Conservation (phyloP, 805 yeast species). For the Blastobotrys attinorum region DNA sequence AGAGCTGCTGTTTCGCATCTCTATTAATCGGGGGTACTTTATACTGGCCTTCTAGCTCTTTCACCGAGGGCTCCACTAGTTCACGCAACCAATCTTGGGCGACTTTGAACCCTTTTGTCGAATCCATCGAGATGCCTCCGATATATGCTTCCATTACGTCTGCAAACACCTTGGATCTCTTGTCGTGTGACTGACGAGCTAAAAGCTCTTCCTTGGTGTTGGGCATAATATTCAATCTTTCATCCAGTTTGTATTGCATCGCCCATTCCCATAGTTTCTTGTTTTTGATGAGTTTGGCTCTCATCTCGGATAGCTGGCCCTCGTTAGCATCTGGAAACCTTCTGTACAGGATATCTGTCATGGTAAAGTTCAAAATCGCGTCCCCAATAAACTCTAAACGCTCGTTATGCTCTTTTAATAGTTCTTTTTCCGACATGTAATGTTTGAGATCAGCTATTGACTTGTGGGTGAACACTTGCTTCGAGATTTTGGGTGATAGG, state of each 20-base stretch:
- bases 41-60: conserved; percentile 28
- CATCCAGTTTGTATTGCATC: conserved; percentile 38
- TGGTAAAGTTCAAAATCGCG: conserved; percentile 63
- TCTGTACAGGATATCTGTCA: conserved; percentile 58
- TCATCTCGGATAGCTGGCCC: conserved; percentile 66
- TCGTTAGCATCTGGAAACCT: conserved; percentile 65
- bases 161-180: conserved; percentile 56
- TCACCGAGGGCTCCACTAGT: conserved; percentile 29
- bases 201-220: conserved; percentile 10
- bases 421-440: conserved; percentile 47
- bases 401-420: conserved; percentile 66
- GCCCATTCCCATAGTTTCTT: conserved; percentile 66
- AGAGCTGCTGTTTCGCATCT: conserved; percentile 71
- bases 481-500: conserved; percentile 52
- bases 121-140: conserved; percentile 70
- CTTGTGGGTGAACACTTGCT: conserved; percentile 74
- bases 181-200: conserved; percentile 7
- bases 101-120: conserved; percentile 28
- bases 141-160: conserved; percentile 92
- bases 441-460: conserved; percentile 57
- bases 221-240: conserved; percentile 9
- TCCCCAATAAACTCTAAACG: conserved; percentile 88
- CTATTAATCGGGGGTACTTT: conserved; percentile 36
- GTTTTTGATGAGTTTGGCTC: conserved; percentile 68
- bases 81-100: conserved; percentile 28